These are phyloP conservation scores for Coemansia sp. DNA, from an alignment of 192 early-diverging fungal genomes.

Conservation along the genomic window DNA sequence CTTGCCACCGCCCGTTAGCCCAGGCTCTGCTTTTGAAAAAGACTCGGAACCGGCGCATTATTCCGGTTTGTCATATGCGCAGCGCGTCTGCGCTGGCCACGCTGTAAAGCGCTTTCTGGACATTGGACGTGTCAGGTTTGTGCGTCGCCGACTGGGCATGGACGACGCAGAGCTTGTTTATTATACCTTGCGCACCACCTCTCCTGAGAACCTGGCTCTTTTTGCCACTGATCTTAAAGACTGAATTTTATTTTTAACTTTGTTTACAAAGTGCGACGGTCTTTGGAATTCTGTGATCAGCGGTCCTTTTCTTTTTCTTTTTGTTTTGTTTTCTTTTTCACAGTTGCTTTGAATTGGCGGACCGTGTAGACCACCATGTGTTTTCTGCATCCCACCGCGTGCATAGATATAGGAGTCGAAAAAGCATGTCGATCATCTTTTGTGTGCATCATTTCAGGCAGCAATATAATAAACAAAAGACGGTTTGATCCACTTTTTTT, in stretches of 20 bases:
- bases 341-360: background rate
- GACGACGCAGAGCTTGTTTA: constrained; percentile 67
- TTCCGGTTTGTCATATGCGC: constrained; percentile 63
- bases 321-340: constrained; percentile 3
- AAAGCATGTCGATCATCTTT: background rate
- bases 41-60: constrained; percentile 55
- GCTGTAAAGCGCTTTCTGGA: constrained; percentile 81
- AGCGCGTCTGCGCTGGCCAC: constrained; percentile 65
- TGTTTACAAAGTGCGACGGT: background rate
- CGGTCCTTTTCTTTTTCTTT: background rate
- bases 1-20: constrained; percentile 41
- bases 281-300: background rate
- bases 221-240: constrained; percentile 52
- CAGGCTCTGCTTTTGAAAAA: constrained; percentile 13
- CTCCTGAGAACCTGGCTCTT: constrained; percentile 75
- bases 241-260: constrained; percentile 13
- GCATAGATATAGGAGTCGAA: background rate
- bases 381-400: background rate
- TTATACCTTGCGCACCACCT: constrained; percentile 64
- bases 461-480: background rate
- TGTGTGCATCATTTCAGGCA: background rate
- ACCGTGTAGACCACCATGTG: background rate
- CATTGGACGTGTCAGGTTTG: constrained; percentile 62
- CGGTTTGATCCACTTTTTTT: background rate
- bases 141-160: constrained; percentile 59